Evolutionary conservation across 805 yeast genomes (phyloP), one percentile per base, ranked within the genome.

Genomic region (Lipomyces yamanashiensis): DNA sequence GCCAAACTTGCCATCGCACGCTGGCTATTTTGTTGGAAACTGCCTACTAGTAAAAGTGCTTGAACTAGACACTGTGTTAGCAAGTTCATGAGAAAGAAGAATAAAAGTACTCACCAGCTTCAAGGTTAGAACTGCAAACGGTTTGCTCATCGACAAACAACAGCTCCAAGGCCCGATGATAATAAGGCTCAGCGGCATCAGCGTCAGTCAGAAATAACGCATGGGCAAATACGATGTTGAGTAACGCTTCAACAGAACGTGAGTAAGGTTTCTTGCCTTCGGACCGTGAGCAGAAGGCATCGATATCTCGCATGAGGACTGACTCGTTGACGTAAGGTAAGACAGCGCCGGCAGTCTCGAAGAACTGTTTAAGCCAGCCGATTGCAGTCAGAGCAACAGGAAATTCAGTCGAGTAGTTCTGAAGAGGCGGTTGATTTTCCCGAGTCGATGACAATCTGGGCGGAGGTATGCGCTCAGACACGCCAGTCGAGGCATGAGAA

Each of bases 1-100:
- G 37, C 51, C 17, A 48, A 48, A 10, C 51, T 48, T 21, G 51
- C 51, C 51, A 48, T 48, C 2, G 51, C 51, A 12, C 51, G 51
- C 36, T 23, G 33, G 9, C 51, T 48, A 23, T 48, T 48, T 28
- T 48, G 51, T n/a, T 48, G 51, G 8, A 48, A 48, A 48, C 51
- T 48, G 2, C 51, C 51, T 9, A 48, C 33, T 7, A 48, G 37
- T 13, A 48, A 23, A 9, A 48, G 17, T 28, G 37, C 51, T 48
- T 48, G 51, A 48, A 48, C 51, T 48, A 48, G 5, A 28, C 28
- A 28, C 5, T 3, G 5, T 28, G 28, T 28, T 5, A n/a, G 12
- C 49, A 19, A n/a, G n/a, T 10, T n/a, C 4, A 28, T 5, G 5
- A 28, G 5, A 28, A 28, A 28, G 5, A 28, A 28, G 36, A 44